Base-by-base conservation (phyloP, 2,329 filamentous ascomycete genomes). In the Penicillium nordicum region DNA sequence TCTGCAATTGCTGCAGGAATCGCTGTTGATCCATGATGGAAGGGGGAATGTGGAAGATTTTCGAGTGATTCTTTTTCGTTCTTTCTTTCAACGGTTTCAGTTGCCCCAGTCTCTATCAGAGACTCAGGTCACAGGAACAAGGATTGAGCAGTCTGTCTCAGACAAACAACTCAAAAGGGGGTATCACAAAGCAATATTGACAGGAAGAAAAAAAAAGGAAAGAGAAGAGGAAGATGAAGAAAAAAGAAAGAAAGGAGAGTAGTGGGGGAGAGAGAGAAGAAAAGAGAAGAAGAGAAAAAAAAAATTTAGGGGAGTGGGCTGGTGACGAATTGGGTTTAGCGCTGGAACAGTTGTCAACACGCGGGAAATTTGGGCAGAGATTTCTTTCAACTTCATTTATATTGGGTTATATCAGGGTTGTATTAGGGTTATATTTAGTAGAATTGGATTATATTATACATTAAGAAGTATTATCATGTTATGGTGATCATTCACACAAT, bases 1-100 rank as follows among this genome's bases (percentile, higher is more conserved):
- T 88, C 82, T 94, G 85, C 73, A 97, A 85, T 78, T 96, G 86
- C 80, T 88, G 83, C 66, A 94, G 83, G 74, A 97, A 92, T 78
- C 89, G 86, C 76, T 90, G 87, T 75, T 90, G 84, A 76, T 92
- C 87, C 89, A 92, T 92, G 70, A 59, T 75, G 68, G 54, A 57
- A 48, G 10, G 14, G 18, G 30, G n/a, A 29, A 47, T 43, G 38
- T 60, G 42, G 38, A 55, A 38, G 45, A 34, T 37, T 45, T 42
- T 59, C 53, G 54, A 57, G 37, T 23, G 25, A 21, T 53, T 53
- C 40, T 52, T 55, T 46, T 44, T 47, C 18, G 59, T 53, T 44
- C 45, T 21, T 40, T 37, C 36, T 14, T 44, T 27, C 9, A 32
- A 50, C 16, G 1, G 16, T 25, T 43, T 40, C 43, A 53, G 43